Conservation (phyloP, 176 grass and related monocot genomes). For the Avena eriantha region DNA sequence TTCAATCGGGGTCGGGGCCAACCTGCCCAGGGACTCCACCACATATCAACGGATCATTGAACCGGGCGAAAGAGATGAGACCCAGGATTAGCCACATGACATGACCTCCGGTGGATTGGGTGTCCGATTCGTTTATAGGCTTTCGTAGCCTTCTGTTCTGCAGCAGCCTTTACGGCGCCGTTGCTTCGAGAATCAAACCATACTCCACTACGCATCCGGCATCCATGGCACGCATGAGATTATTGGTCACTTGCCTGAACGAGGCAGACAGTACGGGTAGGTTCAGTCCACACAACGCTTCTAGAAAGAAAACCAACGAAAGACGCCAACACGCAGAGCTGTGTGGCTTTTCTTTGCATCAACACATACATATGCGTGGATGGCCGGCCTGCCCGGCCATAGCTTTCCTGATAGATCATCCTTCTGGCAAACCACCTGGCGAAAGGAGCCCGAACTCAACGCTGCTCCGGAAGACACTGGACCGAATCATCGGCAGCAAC, state of each 20-base stretch:
- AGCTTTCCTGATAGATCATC: no score
- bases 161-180: conserved; percentile 20
- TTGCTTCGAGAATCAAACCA: conserved; percentile 40
- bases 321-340: no score
- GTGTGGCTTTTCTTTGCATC: no score
- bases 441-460: conserved; percentile 5
- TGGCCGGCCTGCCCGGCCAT: no score
- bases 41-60: conserved; percentile 7
- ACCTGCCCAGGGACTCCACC: conserved; percentile 9
- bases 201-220: no score
- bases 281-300: conserved; percentile 2
- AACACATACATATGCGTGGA: no score
- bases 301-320: background rate
- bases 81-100: conserved; percentile 32
- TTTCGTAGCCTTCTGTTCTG: background rate
- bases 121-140: background rate
- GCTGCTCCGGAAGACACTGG: background rate
- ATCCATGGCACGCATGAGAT: conserved; percentile 25
- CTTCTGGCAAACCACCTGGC: background rate
- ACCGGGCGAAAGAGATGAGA: background rate
- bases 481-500: background rate
- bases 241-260: conserved; percentile 23
- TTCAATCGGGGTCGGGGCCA: background rate
- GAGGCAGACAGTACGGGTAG: conserved; percentile 14
- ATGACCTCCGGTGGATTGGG: background rate